Evolutionary conservation across 202 grass and related monocot species (phyloP).

Genomic region (Hordeum pubiflorum): DNA sequence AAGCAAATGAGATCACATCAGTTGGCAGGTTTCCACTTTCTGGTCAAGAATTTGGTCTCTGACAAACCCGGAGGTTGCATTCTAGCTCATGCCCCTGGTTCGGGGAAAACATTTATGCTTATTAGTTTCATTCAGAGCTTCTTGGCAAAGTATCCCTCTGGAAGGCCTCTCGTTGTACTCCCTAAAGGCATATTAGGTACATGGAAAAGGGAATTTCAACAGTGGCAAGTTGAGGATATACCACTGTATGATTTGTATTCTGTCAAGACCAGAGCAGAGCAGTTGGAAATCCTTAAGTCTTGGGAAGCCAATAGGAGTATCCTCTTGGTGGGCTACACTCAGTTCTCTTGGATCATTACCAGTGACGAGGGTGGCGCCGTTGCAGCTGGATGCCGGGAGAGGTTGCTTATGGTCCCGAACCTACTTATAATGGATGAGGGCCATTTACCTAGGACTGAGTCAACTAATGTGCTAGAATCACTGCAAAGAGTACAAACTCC

Average conservation of each 20-base stretch:
- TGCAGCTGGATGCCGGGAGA: constrained; percentile 61
- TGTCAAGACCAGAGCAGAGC: constrained; percentile 66
- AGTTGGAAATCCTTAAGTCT: constrained; percentile 60
- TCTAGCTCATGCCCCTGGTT: constrained; percentile 84
- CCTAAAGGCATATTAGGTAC: constrained; percentile 75
- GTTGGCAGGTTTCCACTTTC: constrained; percentile 76
- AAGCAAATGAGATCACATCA: constrained; percentile 68
- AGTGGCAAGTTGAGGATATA: constrained; percentile 82
- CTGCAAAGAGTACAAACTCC: constrained; percentile 74
- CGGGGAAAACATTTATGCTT: constrained; percentile 86
- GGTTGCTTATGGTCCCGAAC: constrained; percentile 58
- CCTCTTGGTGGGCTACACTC: constrained; percentile 76
- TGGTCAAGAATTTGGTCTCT: constrained; percentile 73
- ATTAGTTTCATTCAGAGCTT: constrained; percentile 93
- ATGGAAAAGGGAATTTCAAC: constrained; percentile 65
- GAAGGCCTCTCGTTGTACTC: constrained; percentile 64
- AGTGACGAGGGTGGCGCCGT: constrained; percentile 29
- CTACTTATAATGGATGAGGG: constrained; percentile 80
- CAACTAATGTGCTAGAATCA: constrained; percentile 64
- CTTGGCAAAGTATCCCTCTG: constrained; percentile 62
- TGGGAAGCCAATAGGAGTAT: constrained; percentile 77
- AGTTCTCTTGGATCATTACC: constrained; percentile 67
- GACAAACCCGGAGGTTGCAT: constrained; percentile 87
- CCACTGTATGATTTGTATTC: constrained; percentile 78
- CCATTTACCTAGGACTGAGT: constrained; percentile 62